These are phyloP conservation scores for Tolypocladium album DNA, from an alignment of 2,329 filamentous ascomycete species.

Conservation along the genomic window DNA sequence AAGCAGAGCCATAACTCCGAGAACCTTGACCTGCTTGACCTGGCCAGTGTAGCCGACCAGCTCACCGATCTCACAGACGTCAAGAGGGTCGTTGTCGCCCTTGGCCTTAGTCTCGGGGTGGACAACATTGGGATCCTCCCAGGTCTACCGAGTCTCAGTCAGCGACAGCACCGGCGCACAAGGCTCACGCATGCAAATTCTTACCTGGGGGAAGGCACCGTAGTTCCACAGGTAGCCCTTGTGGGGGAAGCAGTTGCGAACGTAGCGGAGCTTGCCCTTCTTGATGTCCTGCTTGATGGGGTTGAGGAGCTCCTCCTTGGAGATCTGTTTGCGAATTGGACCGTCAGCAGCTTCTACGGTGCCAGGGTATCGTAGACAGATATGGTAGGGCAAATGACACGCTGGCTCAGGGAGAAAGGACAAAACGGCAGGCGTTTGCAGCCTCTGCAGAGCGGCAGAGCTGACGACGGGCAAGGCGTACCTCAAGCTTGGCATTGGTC, in stretches of 20 bases:
- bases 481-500: conserved; percentile 99
- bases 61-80: conserved; percentile 99
- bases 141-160: conserved; percentile 52
- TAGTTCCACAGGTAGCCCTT: conserved; percentile 99
- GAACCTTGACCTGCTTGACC: conserved; percentile 99
- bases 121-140: conserved; percentile 93
- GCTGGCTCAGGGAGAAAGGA: neutral
- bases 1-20: conserved; percentile 97
- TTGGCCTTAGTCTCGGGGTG: conserved; percentile 99
- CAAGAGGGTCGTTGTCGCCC: conserved; percentile 97
- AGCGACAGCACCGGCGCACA: neutral
- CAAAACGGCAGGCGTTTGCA: neutral
- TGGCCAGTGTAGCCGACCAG: conserved; percentile 91
- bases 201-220: conserved; percentile 94
- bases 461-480: conserved; percentile 30
- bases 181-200: conserved; percentile 12
- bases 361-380: neutral
- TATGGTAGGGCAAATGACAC: neutral
- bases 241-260: conserved; percentile 99
- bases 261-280: conserved; percentile 99
- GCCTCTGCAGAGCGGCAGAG: neutral
- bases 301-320: conserved; percentile 96
- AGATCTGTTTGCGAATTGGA: conserved; percentile 56
- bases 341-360: conserved; percentile 10
- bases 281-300: conserved; percentile 99